phyloP scores from a whole-genome alignment of 768 basidiomycete species.

The Suillus occidentalis region DNA sequence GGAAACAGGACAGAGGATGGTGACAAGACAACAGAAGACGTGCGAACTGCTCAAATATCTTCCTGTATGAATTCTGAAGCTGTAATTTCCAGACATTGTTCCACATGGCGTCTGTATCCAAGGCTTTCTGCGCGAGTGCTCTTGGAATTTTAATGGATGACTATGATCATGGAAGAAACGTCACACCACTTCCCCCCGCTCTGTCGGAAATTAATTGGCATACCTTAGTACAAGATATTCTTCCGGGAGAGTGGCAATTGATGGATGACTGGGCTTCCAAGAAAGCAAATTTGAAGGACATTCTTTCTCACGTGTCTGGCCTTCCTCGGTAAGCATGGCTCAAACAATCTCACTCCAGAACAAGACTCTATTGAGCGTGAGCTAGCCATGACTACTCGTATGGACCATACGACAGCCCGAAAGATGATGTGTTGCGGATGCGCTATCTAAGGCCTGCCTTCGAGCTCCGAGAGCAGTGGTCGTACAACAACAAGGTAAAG shows the following conservation, averaged over 20 bases:
- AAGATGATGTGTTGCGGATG: conserved; percentile 24
- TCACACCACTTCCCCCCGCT: conserved; percentile 32
- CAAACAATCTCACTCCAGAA: background rate
- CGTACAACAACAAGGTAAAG: conserved; percentile 41
- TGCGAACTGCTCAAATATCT: conserved; percentile 18
- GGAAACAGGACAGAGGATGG: conserved; percentile 37
- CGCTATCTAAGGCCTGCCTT: conserved; percentile 31
- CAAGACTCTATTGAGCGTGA: background rate
- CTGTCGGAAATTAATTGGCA: conserved; percentile 36
- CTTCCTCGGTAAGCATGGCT: conserved; percentile 30
- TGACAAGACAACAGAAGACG: conserved; percentile 32
- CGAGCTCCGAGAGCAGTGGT: conserved; percentile 38
- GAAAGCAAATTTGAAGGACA: conserved; percentile 37
- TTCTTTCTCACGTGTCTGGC: conserved; percentile 42
- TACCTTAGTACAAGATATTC: conserved; percentile 36
- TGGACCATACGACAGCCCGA: conserved; percentile 26
- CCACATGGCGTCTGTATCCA: conserved; percentile 37
- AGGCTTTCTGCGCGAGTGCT: conserved; percentile 40
- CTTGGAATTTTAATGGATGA: conserved; percentile 45
- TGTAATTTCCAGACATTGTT: conserved; percentile 35
- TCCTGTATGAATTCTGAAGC: background rate
- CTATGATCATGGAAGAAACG: conserved; percentile 35
- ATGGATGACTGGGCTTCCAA: conserved; percentile 41
- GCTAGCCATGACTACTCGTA: conserved; percentile 37
- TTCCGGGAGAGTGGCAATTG: conserved; percentile 42